Conservation (phyloP, 2,329 filamentous ascomycete species). For the Clonostachys solani region DNA sequence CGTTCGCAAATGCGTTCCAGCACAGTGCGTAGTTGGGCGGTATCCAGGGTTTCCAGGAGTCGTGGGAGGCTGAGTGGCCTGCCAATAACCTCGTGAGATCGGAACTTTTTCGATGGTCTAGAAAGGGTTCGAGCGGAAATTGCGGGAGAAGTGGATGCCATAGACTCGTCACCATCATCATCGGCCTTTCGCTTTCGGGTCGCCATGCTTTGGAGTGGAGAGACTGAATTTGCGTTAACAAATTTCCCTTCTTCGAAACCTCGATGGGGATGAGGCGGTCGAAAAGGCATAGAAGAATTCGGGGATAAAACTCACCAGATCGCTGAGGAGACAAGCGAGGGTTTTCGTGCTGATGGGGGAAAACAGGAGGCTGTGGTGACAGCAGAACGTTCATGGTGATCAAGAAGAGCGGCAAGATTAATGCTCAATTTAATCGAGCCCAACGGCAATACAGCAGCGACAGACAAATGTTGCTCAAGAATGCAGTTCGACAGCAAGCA, state of each 20-base stretch:
- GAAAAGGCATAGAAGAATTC: not conserved
- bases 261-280: not conserved
- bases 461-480: not conserved
- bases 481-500: not conserved
- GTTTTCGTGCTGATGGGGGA: slow-evolving; percentile 55
- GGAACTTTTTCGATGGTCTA: slow-evolving; percentile 59
- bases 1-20: slow-evolving; percentile 90
- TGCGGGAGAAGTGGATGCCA: slow-evolving; percentile 83
- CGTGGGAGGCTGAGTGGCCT: slow-evolving; percentile 55
- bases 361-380: slow-evolving; percentile 54
- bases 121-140: slow-evolving; percentile 64
- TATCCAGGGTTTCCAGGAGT: slow-evolving; percentile 90
- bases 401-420: slow-evolving; percentile 1
- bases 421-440: not conserved
- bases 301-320: slow-evolving; percentile 42
- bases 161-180: slow-evolving; percentile 78
- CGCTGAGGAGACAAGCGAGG: slow-evolving; percentile 49
- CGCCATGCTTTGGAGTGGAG: slow-evolving; percentile 48
- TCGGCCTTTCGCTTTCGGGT: slow-evolving; percentile 83
- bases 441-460: too few relatives aligned
- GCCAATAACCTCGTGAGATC: slow-evolving; percentile 61
- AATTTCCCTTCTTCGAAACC: not conserved
- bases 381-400: slow-evolving; percentile 58
- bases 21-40: slow-evolving; percentile 76
- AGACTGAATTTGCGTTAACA: slow-evolving; percentile 13